Evolutionary conservation across 2,329 filamentous ascomycete species (phyloP).

Genomic region (Aureobasidium sp.): DNA sequence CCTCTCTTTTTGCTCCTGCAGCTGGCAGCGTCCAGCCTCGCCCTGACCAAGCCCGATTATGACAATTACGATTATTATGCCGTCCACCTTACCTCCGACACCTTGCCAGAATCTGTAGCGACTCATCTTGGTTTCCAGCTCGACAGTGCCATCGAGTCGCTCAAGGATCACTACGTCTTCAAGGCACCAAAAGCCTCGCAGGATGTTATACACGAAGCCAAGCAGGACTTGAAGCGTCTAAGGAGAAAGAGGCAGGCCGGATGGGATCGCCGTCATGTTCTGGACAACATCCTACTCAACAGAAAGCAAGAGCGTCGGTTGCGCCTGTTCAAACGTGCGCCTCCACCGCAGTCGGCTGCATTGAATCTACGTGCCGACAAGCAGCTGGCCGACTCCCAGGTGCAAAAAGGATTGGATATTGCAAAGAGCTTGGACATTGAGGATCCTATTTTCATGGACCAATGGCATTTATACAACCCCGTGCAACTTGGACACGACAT

Average conservation of each 20-base stretch:
- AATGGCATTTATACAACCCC: constrained; percentile 92
- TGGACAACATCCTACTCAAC: constrained; percentile 70
- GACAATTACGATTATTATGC: constrained; percentile 87
- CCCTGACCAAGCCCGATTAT: constrained; percentile 41
- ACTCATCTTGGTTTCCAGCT: constrained; percentile 66
- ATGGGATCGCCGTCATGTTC: constrained; percentile 45
- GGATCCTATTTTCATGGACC: constrained; percentile 86
- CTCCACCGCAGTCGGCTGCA: constrained; percentile 23
- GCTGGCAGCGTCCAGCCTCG: constrained; percentile 8
- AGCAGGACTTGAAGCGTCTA: constrained; percentile 48
- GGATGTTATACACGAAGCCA: constrained; percentile 43
- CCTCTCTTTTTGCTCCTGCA: constrained; percentile 9
- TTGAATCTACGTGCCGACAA: constrained; percentile 12
- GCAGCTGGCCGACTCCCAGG: constrained; percentile 36
- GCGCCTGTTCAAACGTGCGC: constrained; percentile 53
- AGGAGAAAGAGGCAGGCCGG: constrained; percentile 53
- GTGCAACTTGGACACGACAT: constrained; percentile 79
- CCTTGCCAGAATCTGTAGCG: constrained; percentile 63
- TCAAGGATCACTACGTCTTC: constrained; percentile 80
- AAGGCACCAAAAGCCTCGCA: constrained; percentile 56
- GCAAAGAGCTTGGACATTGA: constrained; percentile 63
- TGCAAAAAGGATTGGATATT: constrained; percentile 54
- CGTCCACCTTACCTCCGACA: constrained; percentile 65
- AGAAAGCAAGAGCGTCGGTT: constrained; percentile 67
- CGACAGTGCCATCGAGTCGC: constrained; percentile 71